Percentiles rank a stretch among this genome's conserved stretches.
Conservation (phyloP, 177 flowering plant genomes). For the Vitis hybrid region DNA sequence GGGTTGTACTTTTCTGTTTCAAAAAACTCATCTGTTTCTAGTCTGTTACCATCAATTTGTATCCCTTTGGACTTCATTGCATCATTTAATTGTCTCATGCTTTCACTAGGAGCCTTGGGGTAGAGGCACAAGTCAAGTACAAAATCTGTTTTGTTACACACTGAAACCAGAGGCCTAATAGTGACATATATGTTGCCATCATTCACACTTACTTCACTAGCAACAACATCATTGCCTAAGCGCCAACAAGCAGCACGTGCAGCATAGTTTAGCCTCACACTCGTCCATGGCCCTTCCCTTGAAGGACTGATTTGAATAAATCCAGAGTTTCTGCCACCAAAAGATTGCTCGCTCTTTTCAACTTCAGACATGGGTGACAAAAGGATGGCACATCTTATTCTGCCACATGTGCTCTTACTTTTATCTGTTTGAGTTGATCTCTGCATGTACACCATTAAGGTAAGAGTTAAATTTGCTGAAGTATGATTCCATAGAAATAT, state of each 20-base stretch:
- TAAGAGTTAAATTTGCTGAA: conserved; percentile 7
- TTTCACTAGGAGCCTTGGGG: conserved; percentile 32
- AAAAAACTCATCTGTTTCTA: conserved; percentile 55
- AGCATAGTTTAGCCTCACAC: conserved; percentile 90
- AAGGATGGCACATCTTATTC: conserved; percentile 61
- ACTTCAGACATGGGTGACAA: conserved; percentile 44
- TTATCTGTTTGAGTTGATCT: conserved; percentile 24
- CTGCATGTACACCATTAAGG: conserved; percentile 29
- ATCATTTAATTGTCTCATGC: conserved; percentile 23
- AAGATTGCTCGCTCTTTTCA: conserved; percentile 30
- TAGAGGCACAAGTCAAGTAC: conserved; percentile 71
- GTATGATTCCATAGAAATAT: conserved; percentile 4
- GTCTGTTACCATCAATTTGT: conserved; percentile 15
- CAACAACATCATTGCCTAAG: conserved; percentile 84
- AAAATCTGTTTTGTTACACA: conserved; percentile 67
- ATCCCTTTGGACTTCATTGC: conserved; percentile 22
- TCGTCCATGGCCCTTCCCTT: conserved; percentile 90
- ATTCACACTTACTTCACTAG: conserved; percentile 82
- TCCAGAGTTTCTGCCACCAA: conserved; percentile 49
- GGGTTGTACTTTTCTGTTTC: conserved; percentile 67
- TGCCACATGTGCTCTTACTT: conserved; percentile 34
- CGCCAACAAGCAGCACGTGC: conserved; percentile 97
- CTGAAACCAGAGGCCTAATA: conserved; percentile 86
- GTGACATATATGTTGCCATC: conserved; percentile 81
- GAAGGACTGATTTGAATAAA: conserved; percentile 84